Conservation (phyloP, 345 rosid genomes). For the Moringa oleifera region DNA sequence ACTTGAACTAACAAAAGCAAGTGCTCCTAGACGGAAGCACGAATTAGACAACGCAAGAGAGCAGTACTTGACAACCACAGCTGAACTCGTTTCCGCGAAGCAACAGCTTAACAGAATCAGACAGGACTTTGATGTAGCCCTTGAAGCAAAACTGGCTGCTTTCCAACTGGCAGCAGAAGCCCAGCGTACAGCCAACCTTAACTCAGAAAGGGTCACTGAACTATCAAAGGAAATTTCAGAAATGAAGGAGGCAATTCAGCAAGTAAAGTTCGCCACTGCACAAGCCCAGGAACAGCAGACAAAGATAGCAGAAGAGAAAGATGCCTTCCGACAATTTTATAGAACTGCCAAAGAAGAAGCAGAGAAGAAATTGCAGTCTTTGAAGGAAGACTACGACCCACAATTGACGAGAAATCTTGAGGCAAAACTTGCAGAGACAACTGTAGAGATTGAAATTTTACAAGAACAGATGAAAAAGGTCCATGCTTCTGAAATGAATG, state of each 20-base stretch:
- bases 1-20: conserved; percentile 56
- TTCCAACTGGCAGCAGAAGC: conserved; percentile 76
- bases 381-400: conserved; percentile 49
- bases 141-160: conserved; percentile 53
- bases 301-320: conserved; percentile 40
- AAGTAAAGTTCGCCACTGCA: conserved; percentile 43
- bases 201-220: conserved; percentile 38
- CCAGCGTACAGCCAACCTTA: conserved; percentile 29
- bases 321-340: conserved; percentile 31
- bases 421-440: conserved; percentile 40
- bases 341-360: conserved; percentile 42
- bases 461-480: conserved; percentile 59
- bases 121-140: conserved; percentile 68
- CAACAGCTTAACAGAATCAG: conserved; percentile 60
- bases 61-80: conserved; percentile 40
- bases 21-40: conserved; percentile 28
- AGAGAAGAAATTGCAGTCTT: conserved; percentile 29
- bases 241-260: conserved; percentile 55
- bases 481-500: conserved; percentile 53
- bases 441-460: conserved; percentile 55
- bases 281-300: conserved; percentile 42
- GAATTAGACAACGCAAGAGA: conserved; percentile 58
- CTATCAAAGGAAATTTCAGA: conserved; percentile 53
- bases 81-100: conserved; percentile 55
- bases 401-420: conserved; percentile 44